Base-by-base conservation (phyloP, 371 early-diverging fungal species). In the Dichotomocladium elegans region DNA sequence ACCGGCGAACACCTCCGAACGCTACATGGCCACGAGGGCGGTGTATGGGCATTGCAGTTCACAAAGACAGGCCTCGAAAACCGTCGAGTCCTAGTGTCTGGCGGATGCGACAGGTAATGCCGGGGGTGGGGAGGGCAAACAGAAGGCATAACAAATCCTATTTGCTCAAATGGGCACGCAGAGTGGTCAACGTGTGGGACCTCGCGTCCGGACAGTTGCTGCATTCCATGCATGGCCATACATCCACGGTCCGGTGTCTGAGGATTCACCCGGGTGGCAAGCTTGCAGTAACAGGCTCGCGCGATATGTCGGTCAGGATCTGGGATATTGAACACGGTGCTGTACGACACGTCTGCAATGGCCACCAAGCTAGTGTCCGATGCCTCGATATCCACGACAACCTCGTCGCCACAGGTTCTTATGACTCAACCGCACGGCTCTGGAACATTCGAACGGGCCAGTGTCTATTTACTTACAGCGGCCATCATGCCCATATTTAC, bases 11-110 rank as follows among this genome's bases (percentile, higher is more conserved):
- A 84, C 28, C 55, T 82, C 25, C 72, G 85, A 52, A 80, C 82
- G 24, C 73, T 95, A 17, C 77, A 74, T 31, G 95, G 95, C 1
- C 96, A 96, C 71, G 83, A 83, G 42, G 95, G 95, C 14, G 95
- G 97, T 35, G 93, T 96, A 2, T 96, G 97, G 97, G 90, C 93
- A 9, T 77, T 96, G 37, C 89, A 91, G 59, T 90, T 80, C 55
- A 79, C 84, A 28, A 84, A 77, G 34, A 37, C 30, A 25, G 51
- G 17, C 26, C 72, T 72, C 26, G 79, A 61, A 61, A 31, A 25
- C 25, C 24, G 43, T 21, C 34, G 24, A 29, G 40, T 53, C 26
- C 63, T 91, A 15, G 86, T 88, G 7, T 85, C 85, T 4, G 91
- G 92, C 28, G 53, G 34, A 59, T 37, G 37, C 15, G 37, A 37